These are phyloP conservation scores for Aspergillus campestris DNA, from an alignment of 495 filamentous ascomycete species.

Conservation along the genomic window DNA sequence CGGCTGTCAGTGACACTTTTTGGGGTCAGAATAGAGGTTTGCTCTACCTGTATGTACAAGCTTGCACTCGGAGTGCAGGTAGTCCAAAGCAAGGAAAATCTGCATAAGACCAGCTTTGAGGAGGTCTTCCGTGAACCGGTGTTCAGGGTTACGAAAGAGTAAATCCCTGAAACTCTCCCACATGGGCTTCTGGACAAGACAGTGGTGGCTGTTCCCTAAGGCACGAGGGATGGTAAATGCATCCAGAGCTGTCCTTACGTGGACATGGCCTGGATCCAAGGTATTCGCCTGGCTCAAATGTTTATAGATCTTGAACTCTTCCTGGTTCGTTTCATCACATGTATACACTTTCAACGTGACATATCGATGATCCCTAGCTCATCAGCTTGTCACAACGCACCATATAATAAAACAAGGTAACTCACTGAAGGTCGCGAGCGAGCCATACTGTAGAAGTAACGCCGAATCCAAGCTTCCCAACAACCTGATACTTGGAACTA, in stretches of 20 bases:
- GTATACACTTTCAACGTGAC: slow-evolving; percentile 37
- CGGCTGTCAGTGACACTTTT: slow-evolving; percentile 6
- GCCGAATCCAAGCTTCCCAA: slow-evolving; percentile 52
- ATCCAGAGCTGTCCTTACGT: slow-evolving; percentile 23
- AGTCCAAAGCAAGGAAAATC: slow-evolving; percentile 34
- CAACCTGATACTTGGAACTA: slow-evolving; percentile 40
- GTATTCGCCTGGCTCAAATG: slow-evolving; percentile 13
- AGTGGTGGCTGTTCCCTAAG: slow-evolving; percentile 21
- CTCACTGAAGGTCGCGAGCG: slow-evolving; percentile 41
- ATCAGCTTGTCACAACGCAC: slow-evolving; percentile 5
- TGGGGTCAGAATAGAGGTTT: slow-evolving; percentile 7
- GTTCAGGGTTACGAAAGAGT: slow-evolving; percentile 18
- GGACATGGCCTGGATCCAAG: slow-evolving; percentile 17
- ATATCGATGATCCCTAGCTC: slow-evolving; percentile 27
- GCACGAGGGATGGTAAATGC: slow-evolving; percentile 21
- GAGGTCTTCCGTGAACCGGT: slow-evolving; percentile 24
- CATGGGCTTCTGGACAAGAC: slow-evolving; percentile 33
- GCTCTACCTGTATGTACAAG: slow-evolving; percentile 36
- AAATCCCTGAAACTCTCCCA: slow-evolving; percentile 33
- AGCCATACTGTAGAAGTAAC: slow-evolving; percentile 48
- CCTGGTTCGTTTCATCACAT: slow-evolving; percentile 12
- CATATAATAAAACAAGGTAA: slow-evolving; percentile 7
- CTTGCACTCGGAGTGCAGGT: slow-evolving; percentile 40
- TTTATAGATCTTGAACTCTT: slow-evolving; percentile 22
- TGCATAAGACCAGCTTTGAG: slow-evolving; percentile 23